Evolutionary conservation across 2,329 filamentous ascomycete genomes (phyloP), one percentile per base, ranked within the genome.

Genomic region (Hypoxylon sp.): DNA sequence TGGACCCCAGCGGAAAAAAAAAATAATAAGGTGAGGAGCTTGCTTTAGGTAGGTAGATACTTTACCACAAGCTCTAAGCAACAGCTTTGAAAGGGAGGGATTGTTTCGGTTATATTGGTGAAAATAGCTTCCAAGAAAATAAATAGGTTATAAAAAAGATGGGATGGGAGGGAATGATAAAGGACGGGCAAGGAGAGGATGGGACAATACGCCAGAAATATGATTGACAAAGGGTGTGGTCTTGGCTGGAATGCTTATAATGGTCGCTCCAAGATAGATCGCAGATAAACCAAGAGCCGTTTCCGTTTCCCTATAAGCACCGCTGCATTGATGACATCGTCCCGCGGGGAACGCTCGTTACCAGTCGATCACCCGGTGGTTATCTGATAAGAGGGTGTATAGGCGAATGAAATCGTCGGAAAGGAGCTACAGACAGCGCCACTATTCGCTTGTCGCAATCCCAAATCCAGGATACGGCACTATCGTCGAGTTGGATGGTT

Each of bases 321-420:
- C 52, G 60, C 57, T 68, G 61, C 66, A 64, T 59, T 53, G 71
- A 69, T 74, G 70, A 66, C 72, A 70, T 70, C 59, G 67, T 71
- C 64, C 72, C 71, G 67, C 66, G 67, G 66, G 67, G 65, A 67
- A 59, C 54, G 67, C 65, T 70, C 67, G 61, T 70, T 73, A 64
- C 70, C 69, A 75, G 67, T 72, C 71, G 73, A 76, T 75, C 72
- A 71, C 59, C 71, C 53, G 63, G 66, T 68, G 71, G 72, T 73
- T 74, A 73, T 73, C 71, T 74, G 74, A 77, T 76, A 76, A 77
- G 74, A 69, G 19, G 31, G 54, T 47, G 22, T 31, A 65, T 69
- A 73, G 72, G 64, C 75, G 75, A 76, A 76, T 77, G 70, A 67
- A 63, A 77, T 72, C 64, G 46, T 70, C 55, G 63, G 48, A 53